Conservation (phyloP, 2,329 filamentous ascomycete genomes). For the Fusarium tricinctum region DNA sequence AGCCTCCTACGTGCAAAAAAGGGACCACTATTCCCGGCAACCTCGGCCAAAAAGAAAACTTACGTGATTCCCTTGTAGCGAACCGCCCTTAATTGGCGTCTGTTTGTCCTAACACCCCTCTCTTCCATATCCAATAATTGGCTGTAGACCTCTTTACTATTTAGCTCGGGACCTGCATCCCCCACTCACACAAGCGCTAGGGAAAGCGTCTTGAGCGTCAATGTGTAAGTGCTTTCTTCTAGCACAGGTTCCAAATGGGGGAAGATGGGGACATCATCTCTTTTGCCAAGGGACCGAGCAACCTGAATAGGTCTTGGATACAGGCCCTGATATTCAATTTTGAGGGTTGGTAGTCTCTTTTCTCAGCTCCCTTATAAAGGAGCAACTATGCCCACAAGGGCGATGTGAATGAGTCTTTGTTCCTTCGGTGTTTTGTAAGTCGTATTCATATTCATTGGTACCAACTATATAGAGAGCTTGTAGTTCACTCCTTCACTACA, state of each 20-base stretch:
- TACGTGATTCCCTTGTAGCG: conserved; percentile 21
- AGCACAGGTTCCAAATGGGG: conserved; percentile 15
- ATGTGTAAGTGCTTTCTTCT: conserved; percentile 26
- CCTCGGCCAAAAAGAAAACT: conserved; percentile 3
- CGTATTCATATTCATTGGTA: conserved; percentile 1
- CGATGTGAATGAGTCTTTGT: conserved; percentile 9
- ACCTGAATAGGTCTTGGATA: conserved; percentile 14
- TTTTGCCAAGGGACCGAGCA: conserved; percentile 26
- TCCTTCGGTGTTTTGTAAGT: conserved; percentile 15
- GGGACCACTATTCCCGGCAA: conserved; percentile 5
- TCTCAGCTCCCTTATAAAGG: conserved; percentile 38
- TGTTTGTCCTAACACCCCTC: conserved; percentile 3
- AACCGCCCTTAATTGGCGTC: conserved; percentile 30
- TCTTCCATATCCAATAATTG: conserved; percentile 33
- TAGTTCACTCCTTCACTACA: conserved; percentile 36
- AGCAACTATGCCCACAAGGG: conserved; percentile 25
- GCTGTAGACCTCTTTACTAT: conserved; percentile 16
- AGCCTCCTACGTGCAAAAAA: neutral
- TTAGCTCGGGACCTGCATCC: conserved; percentile 31
- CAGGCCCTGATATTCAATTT: conserved; percentile 36
- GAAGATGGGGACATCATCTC: conserved; percentile 28
- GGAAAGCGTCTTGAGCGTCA: neutral
- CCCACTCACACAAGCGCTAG: conserved; percentile 23
- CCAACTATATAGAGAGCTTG: conserved; percentile 36
- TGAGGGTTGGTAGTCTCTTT: conserved; percentile 25